These are phyloP conservation scores for Apiotrichum sp. DNA, from an alignment of 1,284 basidiomycete species.

Conservation along the genomic window DNA sequence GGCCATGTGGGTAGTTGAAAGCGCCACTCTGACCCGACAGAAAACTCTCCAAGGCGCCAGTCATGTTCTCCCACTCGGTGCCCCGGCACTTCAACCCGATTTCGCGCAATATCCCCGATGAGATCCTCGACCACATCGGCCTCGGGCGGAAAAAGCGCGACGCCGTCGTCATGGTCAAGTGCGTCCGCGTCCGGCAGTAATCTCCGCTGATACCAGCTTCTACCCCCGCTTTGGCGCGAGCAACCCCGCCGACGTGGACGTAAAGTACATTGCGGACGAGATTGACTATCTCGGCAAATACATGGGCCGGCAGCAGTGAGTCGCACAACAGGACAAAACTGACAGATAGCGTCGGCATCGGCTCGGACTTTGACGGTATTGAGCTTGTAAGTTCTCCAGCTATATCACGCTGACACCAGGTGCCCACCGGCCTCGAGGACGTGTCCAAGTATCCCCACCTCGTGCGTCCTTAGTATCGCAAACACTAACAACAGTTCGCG, in stretches of 20 bases:
- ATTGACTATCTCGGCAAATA: constrained; percentile 74
- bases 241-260: constrained; percentile 56
- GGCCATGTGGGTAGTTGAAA: constrained; percentile 51
- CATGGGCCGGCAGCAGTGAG: constrained; percentile 71
- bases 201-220: constrained; percentile 27
- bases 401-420: constrained; percentile 10
- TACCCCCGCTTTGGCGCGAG: constrained; percentile 39
- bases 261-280: constrained; percentile 69
- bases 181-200: constrained; percentile 13
- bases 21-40: constrained; percentile 7
- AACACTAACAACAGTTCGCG: constrained; percentile 56
- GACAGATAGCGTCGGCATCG: constrained; percentile 50
- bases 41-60: constrained; percentile 60
- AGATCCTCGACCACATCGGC: constrained; percentile 64
- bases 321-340: constrained; percentile 12
- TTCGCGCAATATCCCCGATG: constrained; percentile 67
- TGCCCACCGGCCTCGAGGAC: constrained; percentile 58
- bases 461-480: constrained; percentile 45
- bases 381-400: constrained; percentile 13
- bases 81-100: constrained; percentile 53
- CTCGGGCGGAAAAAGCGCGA: constrained; percentile 60
- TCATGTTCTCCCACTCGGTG: constrained; percentile 83
- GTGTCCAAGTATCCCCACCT: constrained; percentile 67
- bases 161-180: constrained; percentile 74
- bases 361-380: constrained; percentile 77